phyloP scores from a whole-genome alignment of 2,329 filamentous ascomycete genomes.

The Blastomyces gilchristii region DNA sequence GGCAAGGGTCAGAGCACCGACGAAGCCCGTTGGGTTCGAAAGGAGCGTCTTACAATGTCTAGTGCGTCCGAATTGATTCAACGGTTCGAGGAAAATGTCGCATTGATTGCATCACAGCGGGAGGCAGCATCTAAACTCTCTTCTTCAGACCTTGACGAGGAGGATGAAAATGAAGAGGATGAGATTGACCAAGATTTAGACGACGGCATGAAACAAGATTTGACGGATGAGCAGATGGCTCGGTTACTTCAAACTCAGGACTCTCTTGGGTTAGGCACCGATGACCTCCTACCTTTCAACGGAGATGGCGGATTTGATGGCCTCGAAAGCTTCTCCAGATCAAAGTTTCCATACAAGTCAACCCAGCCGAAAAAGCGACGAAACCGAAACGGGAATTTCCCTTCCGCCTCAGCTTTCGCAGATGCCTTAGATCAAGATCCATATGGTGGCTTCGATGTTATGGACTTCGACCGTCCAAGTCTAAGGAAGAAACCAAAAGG shows the following conservation, averaged over 20 bases:
- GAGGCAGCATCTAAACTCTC: neutral
- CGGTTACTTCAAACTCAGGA: constrained; percentile 51
- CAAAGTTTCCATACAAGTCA: neutral
- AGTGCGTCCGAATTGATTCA: constrained; percentile 22
- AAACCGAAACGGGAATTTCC: constrained; percentile 34
- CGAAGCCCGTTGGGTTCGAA: constrained; percentile 42
- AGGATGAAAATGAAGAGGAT: constrained; percentile 26
- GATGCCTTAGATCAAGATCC: constrained; percentile 50
- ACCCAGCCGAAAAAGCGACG: constrained; percentile 13
- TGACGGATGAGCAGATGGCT: constrained; percentile 54
- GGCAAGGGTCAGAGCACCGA: constrained; percentile 36
- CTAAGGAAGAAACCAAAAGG: constrained; percentile 56
- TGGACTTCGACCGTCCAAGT: constrained; percentile 68
- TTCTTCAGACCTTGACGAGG: constrained; percentile 19
- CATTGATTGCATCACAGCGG: constrained; percentile 5
- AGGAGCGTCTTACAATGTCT: constrained; percentile 23
- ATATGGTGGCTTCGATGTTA: constrained; percentile 67
- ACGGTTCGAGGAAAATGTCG: constrained; percentile 27
- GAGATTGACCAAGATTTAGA: constrained; percentile 25
- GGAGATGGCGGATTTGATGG: constrained; percentile 1
- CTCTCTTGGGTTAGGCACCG: constrained; percentile 51
- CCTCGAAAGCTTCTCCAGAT: neutral
- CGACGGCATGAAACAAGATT: constrained; percentile 20
- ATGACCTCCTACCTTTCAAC: constrained; percentile 50
- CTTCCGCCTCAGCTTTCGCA: constrained; percentile 46